Evolutionary conservation across 768 basidiomycete species (phyloP), one percentile per base, ranked within the genome.

Genomic region (Suillus occidentalis): DNA sequence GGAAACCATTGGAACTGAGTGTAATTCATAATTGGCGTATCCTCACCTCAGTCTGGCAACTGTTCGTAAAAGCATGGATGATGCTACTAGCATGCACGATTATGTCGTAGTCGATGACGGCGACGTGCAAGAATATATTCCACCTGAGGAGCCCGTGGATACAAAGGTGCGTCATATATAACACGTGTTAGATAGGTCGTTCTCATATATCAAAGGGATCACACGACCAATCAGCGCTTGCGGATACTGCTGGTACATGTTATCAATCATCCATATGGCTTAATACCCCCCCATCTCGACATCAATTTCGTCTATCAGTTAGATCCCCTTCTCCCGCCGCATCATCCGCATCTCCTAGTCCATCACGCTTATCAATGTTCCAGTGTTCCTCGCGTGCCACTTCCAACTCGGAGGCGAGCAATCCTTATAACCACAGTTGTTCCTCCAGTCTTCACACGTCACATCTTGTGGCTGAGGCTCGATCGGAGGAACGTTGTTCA

Each of bases 381-480:
- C 77, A 77, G 45, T 80, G 56, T 71, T 78, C 68, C 45, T 71
- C 75, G 25, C 70, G 65, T 67, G 67, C 43, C 20, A 67, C 73
- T 62, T 69, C 75, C 53, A 63, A 68, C n/a, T 74, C 77, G 25
- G 69, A 67, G 57, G 70, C 72, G 63, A 75, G 47, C 31, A 67
- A 70, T 36, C 68, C 72, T 39, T 68, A 75, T 56, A 77, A 76
- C 61, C 85, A 89, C 71, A 78, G 71, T 66, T 77, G 84, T 64
- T 84, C 83, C 18, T 75, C 83, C 3, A 88, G 87, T 71, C 71
- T 84, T 61, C 82, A 84, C 47, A 80, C 82, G 20, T 71, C 83
- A 40, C 74, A 76, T 13, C 72, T 73, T 61, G 71, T 60, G 58
- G 43, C 52, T 50, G 62, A 60, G 12, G 63, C 60, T 37, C 61